phyloP scores from a whole-genome alignment of 1,139 yeast species.

The Geotrichum europaeum region DNA sequence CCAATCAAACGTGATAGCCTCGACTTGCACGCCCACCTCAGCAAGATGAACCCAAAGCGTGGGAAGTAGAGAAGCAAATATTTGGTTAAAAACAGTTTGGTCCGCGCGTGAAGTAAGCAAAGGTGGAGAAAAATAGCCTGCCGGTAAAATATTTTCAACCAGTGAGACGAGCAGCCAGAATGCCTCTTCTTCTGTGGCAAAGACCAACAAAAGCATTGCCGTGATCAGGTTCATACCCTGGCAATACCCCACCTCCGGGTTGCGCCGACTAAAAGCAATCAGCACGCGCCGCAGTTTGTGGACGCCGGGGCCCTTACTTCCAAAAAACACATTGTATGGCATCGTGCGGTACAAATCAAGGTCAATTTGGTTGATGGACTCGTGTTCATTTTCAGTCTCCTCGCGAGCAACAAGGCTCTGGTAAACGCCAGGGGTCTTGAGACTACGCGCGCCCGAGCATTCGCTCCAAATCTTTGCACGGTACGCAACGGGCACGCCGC shows the following conservation, averaged over 20 bases:
- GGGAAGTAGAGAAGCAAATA: conserved; percentile 36
- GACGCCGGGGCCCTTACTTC: conserved; percentile 52
- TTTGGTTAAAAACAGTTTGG: conserved; percentile 34
- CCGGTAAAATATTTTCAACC: conserved; percentile 49
- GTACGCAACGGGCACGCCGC: conserved; percentile 47
- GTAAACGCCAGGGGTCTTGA: conserved; percentile 48
- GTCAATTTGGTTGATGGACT: conserved; percentile 47
- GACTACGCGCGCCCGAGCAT: conserved; percentile 46
- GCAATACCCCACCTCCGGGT: conserved; percentile 50
- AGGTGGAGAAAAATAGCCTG: conserved; percentile 42
- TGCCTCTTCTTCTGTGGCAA: conserved; percentile 49
- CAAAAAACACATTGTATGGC: conserved; percentile 51
- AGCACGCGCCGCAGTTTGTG: conserved; percentile 45
- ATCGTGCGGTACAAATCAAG: conserved; percentile 52
- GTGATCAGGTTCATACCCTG: conserved; percentile 60
- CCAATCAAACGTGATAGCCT: conserved; percentile 54
- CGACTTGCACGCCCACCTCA: conserved; percentile 41
- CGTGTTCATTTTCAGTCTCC: conserved; percentile 26
- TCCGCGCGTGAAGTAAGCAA: conserved; percentile 42
- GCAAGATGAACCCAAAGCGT: conserved; percentile 38
- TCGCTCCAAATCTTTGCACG: conserved; percentile 51
- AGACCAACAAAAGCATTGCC: conserved; percentile 47
- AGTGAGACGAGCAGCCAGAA: conserved; percentile 52
- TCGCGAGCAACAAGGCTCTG: conserved; percentile 30
- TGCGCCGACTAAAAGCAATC: conserved; percentile 48